Evolutionary conservation across 352 stramenopile species (phyloP).

Genomic region (Phytophthora tubulina): DNA sequence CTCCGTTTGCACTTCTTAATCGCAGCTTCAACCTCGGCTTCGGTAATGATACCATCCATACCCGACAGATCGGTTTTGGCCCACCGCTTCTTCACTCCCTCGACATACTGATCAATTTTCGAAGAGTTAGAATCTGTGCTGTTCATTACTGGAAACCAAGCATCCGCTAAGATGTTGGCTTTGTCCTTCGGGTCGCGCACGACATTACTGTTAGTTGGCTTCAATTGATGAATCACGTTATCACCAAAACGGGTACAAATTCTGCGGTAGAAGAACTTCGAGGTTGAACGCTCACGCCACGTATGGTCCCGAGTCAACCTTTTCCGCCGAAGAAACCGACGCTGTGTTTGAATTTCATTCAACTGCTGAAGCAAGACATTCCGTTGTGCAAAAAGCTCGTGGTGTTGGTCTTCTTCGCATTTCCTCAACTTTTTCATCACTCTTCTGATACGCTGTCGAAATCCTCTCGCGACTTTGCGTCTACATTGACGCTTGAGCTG

Average conservation of each 20-base stretch:
- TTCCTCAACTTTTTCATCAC: neutral
- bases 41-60: neutral
- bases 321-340: neutral
- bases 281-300: neutral
- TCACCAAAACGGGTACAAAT: no score
- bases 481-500: neutral
- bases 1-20: neutral
- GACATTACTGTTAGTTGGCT: no score
- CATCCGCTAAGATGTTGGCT: no score
- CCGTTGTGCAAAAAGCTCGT: neutral
- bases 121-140: no score
- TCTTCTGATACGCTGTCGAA: neutral
- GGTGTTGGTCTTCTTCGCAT: neutral
- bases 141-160: no score
- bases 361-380: neutral
- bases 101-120: no score
- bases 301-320: neutral
- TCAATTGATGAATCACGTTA: no score
- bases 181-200: no score
- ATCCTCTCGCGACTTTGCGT: neutral
- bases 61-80: neutral
- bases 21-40: neutral
- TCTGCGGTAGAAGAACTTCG: slow-evolving; percentile 3
- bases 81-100: no score
- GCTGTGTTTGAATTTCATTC: neutral